Percentiles rank a stretch among this genome's conserved stretches.
phyloP scores from a whole-genome alignment of 148 eudicot species.

The Pharnaceum exiguum region DNA sequence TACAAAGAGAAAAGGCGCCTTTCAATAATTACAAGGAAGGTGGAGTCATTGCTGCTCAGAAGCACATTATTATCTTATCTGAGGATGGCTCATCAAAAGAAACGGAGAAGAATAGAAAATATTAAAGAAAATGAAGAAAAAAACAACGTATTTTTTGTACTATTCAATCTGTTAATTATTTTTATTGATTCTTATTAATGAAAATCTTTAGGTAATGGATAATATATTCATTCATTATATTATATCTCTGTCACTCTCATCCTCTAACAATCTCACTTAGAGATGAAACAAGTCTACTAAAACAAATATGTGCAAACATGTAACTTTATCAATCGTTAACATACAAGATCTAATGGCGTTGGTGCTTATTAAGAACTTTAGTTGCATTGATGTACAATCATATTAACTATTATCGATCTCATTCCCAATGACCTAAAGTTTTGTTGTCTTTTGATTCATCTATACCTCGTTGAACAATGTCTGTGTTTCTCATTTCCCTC shows the following conservation, averaged over 20 bases:
- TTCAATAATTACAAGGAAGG: conserved; percentile 14
- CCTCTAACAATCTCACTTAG: conserved; percentile 21
- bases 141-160: conserved; percentile 3
- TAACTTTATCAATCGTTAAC: too few relatives aligned
- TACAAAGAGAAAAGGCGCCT: background rate
- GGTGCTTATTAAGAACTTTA: too few relatives aligned
- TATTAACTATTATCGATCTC: too few relatives aligned
- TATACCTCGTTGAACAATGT: too few relatives aligned
- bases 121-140: conserved; percentile 25
- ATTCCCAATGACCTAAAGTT: background rate
- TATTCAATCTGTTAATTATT: conserved; percentile 19
- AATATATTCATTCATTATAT: conserved; percentile 7
- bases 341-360: too few relatives aligned
- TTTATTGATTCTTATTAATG: background rate
- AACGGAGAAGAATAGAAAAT: background rate
- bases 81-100: conserved; percentile 22
- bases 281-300: background rate
- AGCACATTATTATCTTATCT: conserved; percentile 39
- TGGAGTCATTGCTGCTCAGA: conserved; percentile 41
- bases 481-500: background rate
- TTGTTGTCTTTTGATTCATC: background rate
- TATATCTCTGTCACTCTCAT: conserved; percentile 10
- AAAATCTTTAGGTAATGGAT: background rate
- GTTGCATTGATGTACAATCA: too few relatives aligned
- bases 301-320: background rate